phyloP scores from a whole-genome alignment of 2,329 filamentous ascomycete genomes.

The Trichophyton mentagrophytes region DNA sequence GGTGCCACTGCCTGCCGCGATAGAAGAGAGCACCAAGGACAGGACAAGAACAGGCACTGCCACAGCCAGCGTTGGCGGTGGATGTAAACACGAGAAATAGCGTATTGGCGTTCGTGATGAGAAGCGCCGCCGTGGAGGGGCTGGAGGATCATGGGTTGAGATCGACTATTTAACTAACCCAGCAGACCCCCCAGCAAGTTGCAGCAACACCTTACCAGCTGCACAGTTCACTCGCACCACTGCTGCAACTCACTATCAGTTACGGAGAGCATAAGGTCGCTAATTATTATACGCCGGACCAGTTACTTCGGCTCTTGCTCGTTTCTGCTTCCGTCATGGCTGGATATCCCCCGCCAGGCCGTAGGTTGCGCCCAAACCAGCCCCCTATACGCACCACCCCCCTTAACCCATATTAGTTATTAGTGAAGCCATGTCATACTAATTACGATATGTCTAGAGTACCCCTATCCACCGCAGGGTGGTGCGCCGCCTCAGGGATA shows the following conservation, averaged over 20 bases:
- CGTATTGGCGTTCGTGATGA: not conserved
- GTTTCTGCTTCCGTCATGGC: not conserved
- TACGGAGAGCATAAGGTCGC: not conserved
- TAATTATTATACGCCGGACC: not conserved
- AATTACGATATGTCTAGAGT: not conserved
- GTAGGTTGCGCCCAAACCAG: not conserved
- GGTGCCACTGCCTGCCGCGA: not conserved
- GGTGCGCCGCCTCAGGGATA: slow-evolving; percentile 8
- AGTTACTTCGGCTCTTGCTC: not conserved
- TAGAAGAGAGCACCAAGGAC: not conserved
- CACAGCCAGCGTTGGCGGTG: not conserved
- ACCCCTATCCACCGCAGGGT: slow-evolving; percentile 1
- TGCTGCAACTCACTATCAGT: not conserved
- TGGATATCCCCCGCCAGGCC: not conserved
- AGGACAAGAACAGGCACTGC: not conserved
- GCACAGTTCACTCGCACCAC: too few species aligned
- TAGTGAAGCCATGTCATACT: not conserved
- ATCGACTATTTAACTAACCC: not conserved
- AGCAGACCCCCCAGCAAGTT: not conserved
- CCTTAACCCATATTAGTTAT: not conserved
- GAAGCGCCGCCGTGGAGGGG: not conserved
- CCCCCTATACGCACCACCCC: not conserved
- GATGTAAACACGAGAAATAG: not conserved
- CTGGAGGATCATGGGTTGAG: not conserved
- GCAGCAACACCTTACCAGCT: not conserved